A percentile compares a stretch with the other conserved stretches of the same genome.
These are phyloP conservation scores for Plantago lanceolata DNA, from an alignment of 305 asterid genomes.

Conservation along the genomic window DNA sequence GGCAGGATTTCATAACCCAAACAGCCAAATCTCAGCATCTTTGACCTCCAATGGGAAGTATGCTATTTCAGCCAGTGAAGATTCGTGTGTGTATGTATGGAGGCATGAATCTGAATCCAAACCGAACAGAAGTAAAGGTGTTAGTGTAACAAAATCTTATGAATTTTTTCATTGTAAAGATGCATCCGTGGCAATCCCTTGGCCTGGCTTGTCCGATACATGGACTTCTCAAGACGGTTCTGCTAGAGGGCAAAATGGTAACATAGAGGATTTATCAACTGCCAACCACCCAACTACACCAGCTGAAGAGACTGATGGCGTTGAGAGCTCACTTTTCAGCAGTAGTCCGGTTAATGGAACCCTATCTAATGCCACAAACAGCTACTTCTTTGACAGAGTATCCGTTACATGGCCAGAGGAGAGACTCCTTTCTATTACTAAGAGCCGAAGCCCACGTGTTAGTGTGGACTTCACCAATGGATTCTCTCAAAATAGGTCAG, in stretches of 20 bases:
- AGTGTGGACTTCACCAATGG: constrained; percentile 62
- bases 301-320: constrained; percentile 46
- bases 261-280: constrained; percentile 41
- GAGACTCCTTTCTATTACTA: constrained; percentile 53
- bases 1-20: constrained; percentile 83
- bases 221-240: constrained; percentile 40
- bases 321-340: constrained; percentile 46
- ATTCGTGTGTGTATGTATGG: constrained; percentile 85
- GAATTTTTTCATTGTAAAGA: constrained; percentile 92
- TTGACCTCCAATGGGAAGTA: constrained; percentile 78
- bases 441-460: constrained; percentile 60
- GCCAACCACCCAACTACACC: constrained; percentile 56
- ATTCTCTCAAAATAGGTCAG: constrained; percentile 51
- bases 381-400: constrained; percentile 67
- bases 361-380: constrained; percentile 50
- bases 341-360: constrained; percentile 58
- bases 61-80: constrained; percentile 90
- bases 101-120: constrained; percentile 76
- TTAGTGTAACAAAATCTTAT: constrained; percentile 64
- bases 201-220: constrained; percentile 69
- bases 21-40: constrained; percentile 93
- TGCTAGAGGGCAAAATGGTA: constrained; percentile 36
- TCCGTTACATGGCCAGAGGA: constrained; percentile 96
- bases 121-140: constrained; percentile 75
- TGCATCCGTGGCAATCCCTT: constrained; percentile 88